Conservation (phyloP, 345 rosid species). For the Zanthoxylum bungeanum region DNA sequence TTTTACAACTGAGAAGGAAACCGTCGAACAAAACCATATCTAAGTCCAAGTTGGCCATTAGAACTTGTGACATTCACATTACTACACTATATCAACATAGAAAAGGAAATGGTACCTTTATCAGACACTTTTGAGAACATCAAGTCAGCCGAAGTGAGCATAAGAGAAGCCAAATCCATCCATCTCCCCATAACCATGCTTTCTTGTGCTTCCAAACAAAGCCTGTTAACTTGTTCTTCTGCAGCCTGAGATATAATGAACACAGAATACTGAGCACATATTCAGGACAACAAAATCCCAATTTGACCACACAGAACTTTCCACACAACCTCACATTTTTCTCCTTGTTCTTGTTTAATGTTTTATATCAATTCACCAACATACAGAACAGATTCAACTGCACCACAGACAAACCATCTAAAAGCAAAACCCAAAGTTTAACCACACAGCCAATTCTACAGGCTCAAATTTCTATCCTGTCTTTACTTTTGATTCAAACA, state of each 20-base stretch:
- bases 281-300: not conserved
- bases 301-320: not conserved
- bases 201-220: constrained; percentile 80
- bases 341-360: not conserved
- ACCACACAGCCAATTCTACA: not conserved
- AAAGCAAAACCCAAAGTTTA: not conserved
- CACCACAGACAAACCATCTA: not conserved
- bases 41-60: not conserved
- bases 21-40: not conserved
- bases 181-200: constrained; percentile 57
- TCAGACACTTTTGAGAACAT: constrained; percentile 85
- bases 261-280: not conserved
- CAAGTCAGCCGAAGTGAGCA: constrained; percentile 89
- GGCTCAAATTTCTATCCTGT: not conserved
- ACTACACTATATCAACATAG: not conserved
- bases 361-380: not conserved
- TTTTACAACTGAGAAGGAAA: not conserved
- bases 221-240: constrained; percentile 68
- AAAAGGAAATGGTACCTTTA: constrained; percentile 54
- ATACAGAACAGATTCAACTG: not conserved
- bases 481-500: not conserved
- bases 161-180: constrained; percentile 78
- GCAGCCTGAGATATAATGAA: constrained; percentile 43
- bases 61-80: not conserved
- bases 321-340: not conserved